Evolutionary conservation across 1,284 basidiomycete species (phyloP).

Genomic region (Cryptococcus floricola): DNA sequence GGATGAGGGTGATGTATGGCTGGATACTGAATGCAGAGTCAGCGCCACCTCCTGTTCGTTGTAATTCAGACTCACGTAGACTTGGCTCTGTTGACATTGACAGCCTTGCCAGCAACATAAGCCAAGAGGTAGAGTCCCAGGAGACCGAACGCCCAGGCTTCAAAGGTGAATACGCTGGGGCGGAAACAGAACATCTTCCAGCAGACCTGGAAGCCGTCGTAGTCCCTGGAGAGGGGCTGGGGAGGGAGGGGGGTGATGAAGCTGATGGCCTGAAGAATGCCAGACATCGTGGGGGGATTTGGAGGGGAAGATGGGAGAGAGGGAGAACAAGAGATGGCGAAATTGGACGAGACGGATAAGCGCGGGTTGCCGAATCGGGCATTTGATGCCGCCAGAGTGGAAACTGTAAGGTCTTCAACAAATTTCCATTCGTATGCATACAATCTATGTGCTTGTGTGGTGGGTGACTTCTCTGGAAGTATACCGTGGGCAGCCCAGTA

Average conservation of each 20-base stretch:
- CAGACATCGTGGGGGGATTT: constrained; percentile 21
- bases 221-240: constrained; percentile 48
- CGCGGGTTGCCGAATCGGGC: too few relatives aligned
- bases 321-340: neutral
- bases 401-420: too few relatives aligned
- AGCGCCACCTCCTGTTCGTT: neutral
- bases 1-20: constrained; percentile 9
- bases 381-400: too few relatives aligned
- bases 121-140: constrained; percentile 49
- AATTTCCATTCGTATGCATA: too few relatives aligned
- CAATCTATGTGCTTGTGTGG: too few relatives aligned
- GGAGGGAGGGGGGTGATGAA: constrained; percentile 54
- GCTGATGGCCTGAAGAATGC: constrained; percentile 51
- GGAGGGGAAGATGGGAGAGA: neutral
- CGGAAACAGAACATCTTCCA: constrained; percentile 75
- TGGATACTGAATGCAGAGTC: neutral
- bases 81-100: constrained; percentile 37
- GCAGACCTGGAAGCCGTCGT: constrained; percentile 61
- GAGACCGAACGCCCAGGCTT: constrained; percentile 57
- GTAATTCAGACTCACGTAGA: constrained; percentile 36
- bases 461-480: too few relatives aligned
- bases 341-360: neutral
- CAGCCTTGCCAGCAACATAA: constrained; percentile 38
- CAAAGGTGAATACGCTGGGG: constrained; percentile 71
- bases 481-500: too few relatives aligned